Evolutionary conservation across 495 filamentous ascomycete genomes (phyloP).

Genomic region (Aspergillus hancockii): DNA sequence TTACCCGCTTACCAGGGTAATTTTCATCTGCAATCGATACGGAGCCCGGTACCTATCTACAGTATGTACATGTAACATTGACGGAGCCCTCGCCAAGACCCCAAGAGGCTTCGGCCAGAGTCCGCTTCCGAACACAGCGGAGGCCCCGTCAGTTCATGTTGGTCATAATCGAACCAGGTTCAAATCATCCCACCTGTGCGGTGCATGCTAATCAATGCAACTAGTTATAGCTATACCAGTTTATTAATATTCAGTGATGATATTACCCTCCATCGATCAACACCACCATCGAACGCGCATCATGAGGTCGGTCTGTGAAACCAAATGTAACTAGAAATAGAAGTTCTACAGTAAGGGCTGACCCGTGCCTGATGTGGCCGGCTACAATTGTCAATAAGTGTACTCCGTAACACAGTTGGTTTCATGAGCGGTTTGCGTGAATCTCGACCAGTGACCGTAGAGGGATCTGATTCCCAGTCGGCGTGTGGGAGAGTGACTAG

Average conservation of each 20-base stretch:
- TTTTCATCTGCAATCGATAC: not conserved
- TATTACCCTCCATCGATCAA: too few relatives aligned
- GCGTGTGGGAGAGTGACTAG: too few relatives aligned
- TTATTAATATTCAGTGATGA: not conserved
- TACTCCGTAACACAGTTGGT: not conserved
- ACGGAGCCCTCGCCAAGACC: not conserved
- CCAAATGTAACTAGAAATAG: not conserved
- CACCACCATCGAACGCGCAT: not conserved
- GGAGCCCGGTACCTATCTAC: not conserved
- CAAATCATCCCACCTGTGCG: not conserved
- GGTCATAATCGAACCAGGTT: not conserved
- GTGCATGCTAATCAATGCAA: not conserved
- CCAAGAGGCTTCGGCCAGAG: not conserved
- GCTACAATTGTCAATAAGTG: not conserved
- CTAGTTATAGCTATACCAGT: not conserved
- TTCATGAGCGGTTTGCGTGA: not conserved
- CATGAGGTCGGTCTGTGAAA: slow-evolving; percentile 2
- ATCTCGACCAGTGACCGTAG: not conserved
- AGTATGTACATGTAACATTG: too few relatives aligned
- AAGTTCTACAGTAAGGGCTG: not conserved
- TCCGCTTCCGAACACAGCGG: not conserved
- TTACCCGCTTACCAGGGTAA: not conserved
- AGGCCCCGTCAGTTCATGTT: not conserved
- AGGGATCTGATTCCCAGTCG: not conserved
- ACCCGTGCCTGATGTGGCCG: not conserved